These are phyloP conservation scores for Geosmithia flava DNA, from an alignment of 2,329 filamentous ascomycete genomes.

Conservation along the genomic window DNA sequence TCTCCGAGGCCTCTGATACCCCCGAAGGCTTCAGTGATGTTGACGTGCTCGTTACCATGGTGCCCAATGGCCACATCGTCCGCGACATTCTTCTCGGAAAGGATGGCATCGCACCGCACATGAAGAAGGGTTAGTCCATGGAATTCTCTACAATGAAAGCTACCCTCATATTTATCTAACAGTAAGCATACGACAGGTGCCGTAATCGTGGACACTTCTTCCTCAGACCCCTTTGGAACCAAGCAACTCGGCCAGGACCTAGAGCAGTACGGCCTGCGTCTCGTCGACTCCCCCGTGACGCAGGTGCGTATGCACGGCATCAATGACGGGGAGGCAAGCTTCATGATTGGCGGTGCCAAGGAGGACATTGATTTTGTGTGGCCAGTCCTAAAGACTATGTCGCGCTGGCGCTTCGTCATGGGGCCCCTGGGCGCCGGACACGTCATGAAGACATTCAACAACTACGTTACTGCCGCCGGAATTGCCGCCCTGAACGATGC, in stretches of 20 bases:
- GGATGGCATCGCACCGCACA: not conserved
- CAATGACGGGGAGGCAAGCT: constrained; percentile 1
- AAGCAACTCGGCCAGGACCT: not conserved
- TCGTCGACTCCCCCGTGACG: constrained; percentile 1
- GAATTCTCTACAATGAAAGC: not conserved
- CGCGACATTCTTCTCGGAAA: constrained; percentile 1
- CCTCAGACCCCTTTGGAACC: constrained; percentile 1
- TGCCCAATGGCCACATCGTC: constrained; percentile 1
- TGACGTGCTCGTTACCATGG: constrained; percentile 1
- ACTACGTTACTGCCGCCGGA: constrained; percentile 1
- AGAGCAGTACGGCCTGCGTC: not conserved
- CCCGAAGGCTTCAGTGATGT: constrained; percentile 1
- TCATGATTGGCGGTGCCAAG: constrained; percentile 1
- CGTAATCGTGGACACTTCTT: constrained; percentile 1
- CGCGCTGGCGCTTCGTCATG: constrained; percentile 1
- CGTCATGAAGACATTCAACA: constrained; percentile 3
- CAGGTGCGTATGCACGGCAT: constrained; percentile 1
- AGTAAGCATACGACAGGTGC: not conserved
- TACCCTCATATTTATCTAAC: not conserved
- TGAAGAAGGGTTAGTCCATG: not conserved
- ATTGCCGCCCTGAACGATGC: constrained; percentile 1
- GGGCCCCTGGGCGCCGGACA: not conserved
- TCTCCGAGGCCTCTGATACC: not conserved
- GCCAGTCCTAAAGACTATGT: constrained; percentile 1
- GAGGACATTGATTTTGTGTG: not conserved